phyloP scores from a whole-genome alignment of 2,329 filamentous ascomycete genomes.

The Arthroderma sp. region DNA sequence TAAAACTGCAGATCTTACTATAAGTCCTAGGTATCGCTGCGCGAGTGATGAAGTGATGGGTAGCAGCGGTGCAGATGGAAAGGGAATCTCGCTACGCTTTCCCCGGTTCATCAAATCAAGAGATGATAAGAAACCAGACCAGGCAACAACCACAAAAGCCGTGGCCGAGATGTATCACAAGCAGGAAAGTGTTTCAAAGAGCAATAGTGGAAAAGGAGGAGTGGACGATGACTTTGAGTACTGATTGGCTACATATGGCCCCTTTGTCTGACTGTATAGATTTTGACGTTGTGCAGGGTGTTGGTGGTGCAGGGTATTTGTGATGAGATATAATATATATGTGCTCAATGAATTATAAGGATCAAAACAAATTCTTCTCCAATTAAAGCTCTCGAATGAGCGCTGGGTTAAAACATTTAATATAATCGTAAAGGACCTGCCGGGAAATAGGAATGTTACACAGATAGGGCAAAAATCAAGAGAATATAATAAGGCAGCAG shows the following conservation, averaged over 20 bases:
- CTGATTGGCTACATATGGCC: constrained; percentile 28
- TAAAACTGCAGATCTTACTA: constrained; percentile 85
- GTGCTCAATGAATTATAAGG: too few relatives aligned
- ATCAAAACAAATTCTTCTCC: too few relatives aligned
- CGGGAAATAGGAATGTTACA: too few relatives aligned
- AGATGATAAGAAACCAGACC: constrained; percentile 90
- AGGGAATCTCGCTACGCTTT: constrained; percentile 79
- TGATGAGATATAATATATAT: too few relatives aligned
- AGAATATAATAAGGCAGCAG: too few relatives aligned
- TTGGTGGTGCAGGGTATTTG: too few relatives aligned
- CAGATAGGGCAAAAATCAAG: too few relatives aligned
- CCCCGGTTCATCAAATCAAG: constrained; percentile 82
- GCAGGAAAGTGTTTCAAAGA: constrained; percentile 82
- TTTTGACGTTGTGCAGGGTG: too few relatives aligned
- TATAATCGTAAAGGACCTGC: too few relatives aligned
- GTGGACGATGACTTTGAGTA: constrained; percentile 99
- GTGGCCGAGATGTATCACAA: constrained; percentile 95
- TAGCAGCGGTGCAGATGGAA: constrained; percentile 47
- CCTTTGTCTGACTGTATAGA: too few relatives aligned
- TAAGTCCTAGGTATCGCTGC: constrained; percentile 89
- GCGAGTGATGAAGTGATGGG: constrained; percentile 70
- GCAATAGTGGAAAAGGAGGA: constrained; percentile 68
- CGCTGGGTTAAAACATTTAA: too few relatives aligned
- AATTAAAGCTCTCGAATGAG: too few relatives aligned
- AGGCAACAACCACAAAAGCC: constrained; percentile 71